Percentiles rank a stretch among this genome's conserved stretches.
Conservation (phyloP, 257 asterid genomes). For the Voacanga thouarsii region DNA sequence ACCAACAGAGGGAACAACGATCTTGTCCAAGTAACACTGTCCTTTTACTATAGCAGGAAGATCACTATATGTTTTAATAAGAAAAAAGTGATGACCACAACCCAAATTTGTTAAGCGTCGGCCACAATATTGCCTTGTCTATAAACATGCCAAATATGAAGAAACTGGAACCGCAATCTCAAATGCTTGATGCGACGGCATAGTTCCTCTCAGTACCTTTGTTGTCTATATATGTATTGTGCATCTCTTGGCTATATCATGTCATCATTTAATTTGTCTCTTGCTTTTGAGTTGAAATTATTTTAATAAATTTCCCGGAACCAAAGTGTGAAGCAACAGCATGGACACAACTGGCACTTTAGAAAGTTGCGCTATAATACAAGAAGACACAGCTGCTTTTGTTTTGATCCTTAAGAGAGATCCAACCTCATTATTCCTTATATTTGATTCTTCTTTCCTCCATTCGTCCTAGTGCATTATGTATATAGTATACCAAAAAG, state of each 20-base stretch:
- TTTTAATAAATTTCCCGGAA: background rate
- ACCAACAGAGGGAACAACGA: too few species aligned
- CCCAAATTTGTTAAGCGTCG: too few species aligned
- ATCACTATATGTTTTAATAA: too few species aligned
- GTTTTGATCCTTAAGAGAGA: background rate
- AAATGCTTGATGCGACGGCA: too few species aligned
- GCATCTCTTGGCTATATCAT: constrained; percentile 6
- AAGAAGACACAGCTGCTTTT: constrained; percentile 5
- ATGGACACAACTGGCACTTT: constrained; percentile 22
- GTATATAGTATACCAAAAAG: background rate
- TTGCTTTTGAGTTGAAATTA: background rate
- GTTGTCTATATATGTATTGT: background rate
- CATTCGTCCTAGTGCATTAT: background rate
- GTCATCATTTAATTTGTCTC: constrained; percentile 13
- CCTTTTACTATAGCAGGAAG: too few species aligned
- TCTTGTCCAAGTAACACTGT: too few species aligned
- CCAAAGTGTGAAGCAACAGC: constrained; percentile 10
- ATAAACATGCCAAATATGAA: too few species aligned
- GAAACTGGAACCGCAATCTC: too few species aligned
- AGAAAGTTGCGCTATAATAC: constrained; percentile 7
- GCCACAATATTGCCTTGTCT: too few species aligned
- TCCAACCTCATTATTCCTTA: constrained; percentile 6
- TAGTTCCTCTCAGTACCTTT: background rate
- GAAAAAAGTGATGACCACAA: too few species aligned
- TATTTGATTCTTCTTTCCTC: constrained; percentile 12